These are phyloP conservation scores for Phytophthora sansomeana DNA, from an alignment of 352 stramenopile genomes.

Conservation along the genomic window DNA sequence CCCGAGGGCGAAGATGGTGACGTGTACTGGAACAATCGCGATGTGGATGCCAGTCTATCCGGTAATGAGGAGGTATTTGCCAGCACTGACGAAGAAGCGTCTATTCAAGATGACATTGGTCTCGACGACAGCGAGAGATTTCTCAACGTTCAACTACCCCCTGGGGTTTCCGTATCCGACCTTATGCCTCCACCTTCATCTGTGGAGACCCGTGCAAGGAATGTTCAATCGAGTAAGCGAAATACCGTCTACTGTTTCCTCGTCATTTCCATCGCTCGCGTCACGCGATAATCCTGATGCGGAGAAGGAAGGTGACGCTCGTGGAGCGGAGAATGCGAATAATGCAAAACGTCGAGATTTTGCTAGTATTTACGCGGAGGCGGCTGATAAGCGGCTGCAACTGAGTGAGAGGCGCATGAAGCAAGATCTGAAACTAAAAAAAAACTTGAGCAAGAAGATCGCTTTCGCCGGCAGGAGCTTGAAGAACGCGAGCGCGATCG, in stretches of 20 bases:
- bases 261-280: background rate
- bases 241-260: background rate
- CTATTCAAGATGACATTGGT: background rate
- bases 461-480: background rate
- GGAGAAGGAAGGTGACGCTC: background rate
- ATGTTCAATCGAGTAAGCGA: background rate
- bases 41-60: background rate
- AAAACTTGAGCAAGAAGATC: background rate
- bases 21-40: background rate
- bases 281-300: background rate
- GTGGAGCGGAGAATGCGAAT: constrained; percentile 3
- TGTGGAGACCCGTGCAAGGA: too few species aligned
- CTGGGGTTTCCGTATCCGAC: background rate
- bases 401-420: constrained; percentile 5
- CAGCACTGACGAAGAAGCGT: background rate
- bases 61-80: background rate
- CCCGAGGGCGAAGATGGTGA: background rate
- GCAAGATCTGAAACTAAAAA: too few species aligned
- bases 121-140: background rate
- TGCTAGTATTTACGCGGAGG: constrained; percentile 13
- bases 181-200: background rate
- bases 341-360: constrained; percentile 10
- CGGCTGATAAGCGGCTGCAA: background rate
- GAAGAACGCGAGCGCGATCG: constrained; percentile 5
- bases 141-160: background rate